Conservation (phyloP, 2,329 filamentous ascomycete species). For the Colletotrichum noveboracense region DNA sequence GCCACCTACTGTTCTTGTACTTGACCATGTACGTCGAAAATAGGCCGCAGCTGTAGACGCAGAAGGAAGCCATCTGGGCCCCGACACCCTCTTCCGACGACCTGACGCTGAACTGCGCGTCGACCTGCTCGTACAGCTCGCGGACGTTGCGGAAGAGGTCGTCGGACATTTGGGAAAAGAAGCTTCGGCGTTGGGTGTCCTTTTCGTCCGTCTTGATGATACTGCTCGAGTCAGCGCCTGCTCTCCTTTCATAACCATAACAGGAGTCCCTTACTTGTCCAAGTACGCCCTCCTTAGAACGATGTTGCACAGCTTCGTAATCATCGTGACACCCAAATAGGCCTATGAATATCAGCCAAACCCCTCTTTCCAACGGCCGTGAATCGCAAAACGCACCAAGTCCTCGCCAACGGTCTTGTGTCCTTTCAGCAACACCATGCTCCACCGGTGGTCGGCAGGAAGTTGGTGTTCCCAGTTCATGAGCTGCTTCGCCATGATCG, state of each 20-base stretch:
- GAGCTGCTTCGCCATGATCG: conserved; percentile 46
- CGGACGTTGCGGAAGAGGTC: conserved; percentile 56
- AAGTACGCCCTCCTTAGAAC: conserved; percentile 60
- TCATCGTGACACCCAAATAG: conserved; percentile 61
- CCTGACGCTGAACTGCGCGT: conserved; percentile 53
- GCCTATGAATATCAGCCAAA: conserved; percentile 38
- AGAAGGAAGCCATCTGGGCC: conserved; percentile 60
- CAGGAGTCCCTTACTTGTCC: conserved; percentile 43
- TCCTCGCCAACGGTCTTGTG: conserved; percentile 56
- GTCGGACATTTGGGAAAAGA: conserved; percentile 48
- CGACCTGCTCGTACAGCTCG: conserved; percentile 53
- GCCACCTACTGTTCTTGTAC: conserved; percentile 51
- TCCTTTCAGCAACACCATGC: conserved; percentile 42
- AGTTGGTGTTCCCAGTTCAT: conserved; percentile 53
- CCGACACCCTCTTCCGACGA: conserved; percentile 54
- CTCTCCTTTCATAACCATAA: neutral
- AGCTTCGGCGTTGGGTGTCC: conserved; percentile 39
- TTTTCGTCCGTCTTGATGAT: conserved; percentile 47
- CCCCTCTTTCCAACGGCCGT: neutral
- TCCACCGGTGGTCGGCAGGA: conserved; percentile 54
- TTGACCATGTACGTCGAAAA: conserved; percentile 58
- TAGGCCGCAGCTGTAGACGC: conserved; percentile 60
- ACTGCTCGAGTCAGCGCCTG: conserved; percentile 29
- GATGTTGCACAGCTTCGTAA: conserved; percentile 61
- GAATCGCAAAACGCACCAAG: conserved; percentile 40